Conservation (phyloP, 1,284 basidiomycete genomes). For the Microbotryum intermedium region DNA sequence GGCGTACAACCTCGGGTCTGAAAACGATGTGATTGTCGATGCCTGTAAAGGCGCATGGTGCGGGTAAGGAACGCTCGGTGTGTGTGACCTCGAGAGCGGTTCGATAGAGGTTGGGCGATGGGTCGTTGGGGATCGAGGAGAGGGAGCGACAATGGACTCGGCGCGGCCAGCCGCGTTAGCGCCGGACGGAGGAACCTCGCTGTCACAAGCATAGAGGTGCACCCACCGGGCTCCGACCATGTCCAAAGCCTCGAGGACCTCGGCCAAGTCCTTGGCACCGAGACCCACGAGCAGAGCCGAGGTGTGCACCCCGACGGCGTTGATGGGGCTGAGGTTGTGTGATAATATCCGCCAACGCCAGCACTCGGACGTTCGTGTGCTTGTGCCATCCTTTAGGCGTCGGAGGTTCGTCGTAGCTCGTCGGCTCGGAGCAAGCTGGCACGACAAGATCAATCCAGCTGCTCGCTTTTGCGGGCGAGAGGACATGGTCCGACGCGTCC, state of each 20-base stretch:
- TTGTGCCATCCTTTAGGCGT: constrained; percentile 9
- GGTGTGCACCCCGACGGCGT: constrained; percentile 26
- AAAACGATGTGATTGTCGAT: constrained; percentile 9
- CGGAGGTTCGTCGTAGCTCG: constrained; percentile 23
- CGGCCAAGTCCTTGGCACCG: constrained; percentile 7
- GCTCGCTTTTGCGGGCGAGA: constrained; percentile 11
- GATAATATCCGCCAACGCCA: constrained; percentile 28
- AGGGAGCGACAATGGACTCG: background rate
- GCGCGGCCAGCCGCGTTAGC: background rate
- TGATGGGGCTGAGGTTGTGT: constrained; percentile 29
- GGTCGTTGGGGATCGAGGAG: background rate
- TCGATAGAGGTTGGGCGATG: background rate
- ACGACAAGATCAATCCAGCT: constrained; percentile 23
- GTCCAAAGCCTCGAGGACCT: constrained; percentile 23
- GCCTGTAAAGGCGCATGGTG: constrained; percentile 14
- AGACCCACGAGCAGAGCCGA: constrained; percentile 23
- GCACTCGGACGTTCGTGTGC: constrained; percentile 28
- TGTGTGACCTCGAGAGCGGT: background rate
- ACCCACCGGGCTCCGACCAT: constrained; percentile 27
- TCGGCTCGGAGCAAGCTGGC: constrained; percentile 15
- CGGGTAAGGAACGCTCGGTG: constrained; percentile 16
- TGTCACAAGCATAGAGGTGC: constrained; percentile 14
- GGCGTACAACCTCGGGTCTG: constrained; percentile 11
- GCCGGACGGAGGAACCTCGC: background rate
- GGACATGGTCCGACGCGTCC: constrained; percentile 4